Percentiles rank a stretch among this genome's conserved stretches.
phyloP scores from a whole-genome alignment of 2,329 filamentous ascomycete genomes.

The Paracorniculantispora psalliotae region DNA sequence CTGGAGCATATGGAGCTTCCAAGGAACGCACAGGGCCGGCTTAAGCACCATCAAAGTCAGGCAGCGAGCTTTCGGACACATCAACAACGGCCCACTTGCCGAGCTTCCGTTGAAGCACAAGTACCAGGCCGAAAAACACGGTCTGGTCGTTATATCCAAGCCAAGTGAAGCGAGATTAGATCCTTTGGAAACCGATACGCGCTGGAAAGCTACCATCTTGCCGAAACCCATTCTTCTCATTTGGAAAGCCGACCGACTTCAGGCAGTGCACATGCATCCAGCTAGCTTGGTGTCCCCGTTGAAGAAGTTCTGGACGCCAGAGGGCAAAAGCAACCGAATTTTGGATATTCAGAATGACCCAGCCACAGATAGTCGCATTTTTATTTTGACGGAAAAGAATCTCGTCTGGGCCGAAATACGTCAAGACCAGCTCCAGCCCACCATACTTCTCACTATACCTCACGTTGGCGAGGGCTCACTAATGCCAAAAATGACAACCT shows the following conservation, averaged over 20 bases:
- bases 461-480: not conserved
- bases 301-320: slow-evolving; percentile 4
- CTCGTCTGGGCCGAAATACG: slow-evolving; percentile 10
- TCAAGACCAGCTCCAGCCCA: not conserved
- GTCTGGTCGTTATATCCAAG: slow-evolving; percentile 35
- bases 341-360: slow-evolving; percentile 2
- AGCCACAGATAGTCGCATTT: not conserved
- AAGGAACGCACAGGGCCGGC: slow-evolving; percentile 30
- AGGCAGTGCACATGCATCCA: slow-evolving; percentile 33
- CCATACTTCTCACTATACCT: slow-evolving; percentile 6
- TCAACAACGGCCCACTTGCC: slow-evolving; percentile 34
- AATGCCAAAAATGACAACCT: slow-evolving; percentile 24
- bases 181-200: slow-evolving; percentile 4
- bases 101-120: slow-evolving; percentile 27
- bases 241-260: slow-evolving; percentile 33
- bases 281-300: slow-evolving; percentile 20
- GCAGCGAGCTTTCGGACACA: slow-evolving; percentile 38
- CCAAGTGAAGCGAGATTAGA: not conserved
- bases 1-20: slow-evolving; percentile 65
- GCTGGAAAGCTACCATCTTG: slow-evolving; percentile 14
- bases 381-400: slow-evolving; percentile 8
- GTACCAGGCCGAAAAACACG: slow-evolving; percentile 34
- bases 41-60: slow-evolving; percentile 30
- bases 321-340: not conserved
- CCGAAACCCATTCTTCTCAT: slow-evolving; percentile 24